These are phyloP conservation scores for Fonsecaea pedrosoi DNA, from an alignment of 2,329 filamentous ascomycete genomes.

Conservation along the genomic window DNA sequence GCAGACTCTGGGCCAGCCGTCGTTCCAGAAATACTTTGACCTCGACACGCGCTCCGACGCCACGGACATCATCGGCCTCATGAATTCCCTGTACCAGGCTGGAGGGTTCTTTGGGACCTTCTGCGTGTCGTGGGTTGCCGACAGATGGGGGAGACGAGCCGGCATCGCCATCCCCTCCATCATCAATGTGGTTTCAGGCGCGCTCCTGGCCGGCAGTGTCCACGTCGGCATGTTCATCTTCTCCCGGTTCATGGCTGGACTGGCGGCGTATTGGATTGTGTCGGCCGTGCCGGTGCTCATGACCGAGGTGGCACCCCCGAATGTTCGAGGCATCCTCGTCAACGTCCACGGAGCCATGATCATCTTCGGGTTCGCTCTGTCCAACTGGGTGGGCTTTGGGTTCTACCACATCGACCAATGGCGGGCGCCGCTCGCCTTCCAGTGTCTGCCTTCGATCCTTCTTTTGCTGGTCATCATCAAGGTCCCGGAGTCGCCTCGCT, in stretches of 20 bases:
- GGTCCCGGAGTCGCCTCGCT: conserved; percentile 27
- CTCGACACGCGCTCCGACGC: conserved; percentile 2
- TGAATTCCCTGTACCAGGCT: conserved; percentile 80
- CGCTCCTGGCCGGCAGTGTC: conserved; percentile 23
- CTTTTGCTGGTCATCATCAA: conserved; percentile 11
- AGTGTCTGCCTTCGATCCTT: conserved; percentile 6
- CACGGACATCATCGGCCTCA: conserved; percentile 67
- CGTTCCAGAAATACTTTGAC: conserved; percentile 47
- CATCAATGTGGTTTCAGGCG: conserved; percentile 16
- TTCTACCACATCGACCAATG: conserved; percentile 12
- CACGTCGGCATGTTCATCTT: conserved; percentile 30
- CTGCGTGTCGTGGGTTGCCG: background rate
- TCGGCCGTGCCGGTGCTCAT: conserved; percentile 23
- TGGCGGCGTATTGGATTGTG: conserved; percentile 17
- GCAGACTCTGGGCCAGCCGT: conserved; percentile 46
- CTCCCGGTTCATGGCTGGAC: conserved; percentile 24
- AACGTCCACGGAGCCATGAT: conserved; percentile 18
- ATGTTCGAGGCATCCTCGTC: conserved; percentile 28
- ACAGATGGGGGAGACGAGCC: background rate
- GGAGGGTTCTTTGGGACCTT: conserved; percentile 15
- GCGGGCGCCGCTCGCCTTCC: conserved; percentile 15
- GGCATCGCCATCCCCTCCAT: background rate
- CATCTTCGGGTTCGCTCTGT: conserved; percentile 20
- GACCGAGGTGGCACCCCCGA: conserved; percentile 28
- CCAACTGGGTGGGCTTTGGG: conserved; percentile 19